These are phyloP conservation scores for Chamaenerion angustifolium DNA, from an alignment of 345 rosid species.

Conservation along the genomic window DNA sequence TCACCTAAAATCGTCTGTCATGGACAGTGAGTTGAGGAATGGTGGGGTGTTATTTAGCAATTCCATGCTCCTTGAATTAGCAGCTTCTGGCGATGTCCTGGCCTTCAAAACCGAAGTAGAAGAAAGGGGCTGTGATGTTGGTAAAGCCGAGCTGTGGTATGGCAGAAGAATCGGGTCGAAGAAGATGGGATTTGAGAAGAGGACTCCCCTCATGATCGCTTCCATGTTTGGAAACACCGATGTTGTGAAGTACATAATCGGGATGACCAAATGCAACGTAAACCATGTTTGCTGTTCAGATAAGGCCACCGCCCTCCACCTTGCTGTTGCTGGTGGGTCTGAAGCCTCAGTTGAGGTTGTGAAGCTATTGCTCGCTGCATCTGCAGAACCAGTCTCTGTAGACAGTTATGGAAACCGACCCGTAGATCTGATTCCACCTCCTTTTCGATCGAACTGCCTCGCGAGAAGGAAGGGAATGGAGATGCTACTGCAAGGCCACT, in stretches of 20 bases:
- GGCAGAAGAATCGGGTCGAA: constrained; percentile 56
- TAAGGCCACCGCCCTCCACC: constrained; percentile 83
- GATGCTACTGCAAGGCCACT: constrained; percentile 34
- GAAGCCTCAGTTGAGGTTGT: constrained; percentile 35
- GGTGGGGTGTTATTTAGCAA: constrained; percentile 10
- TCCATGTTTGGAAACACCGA: constrained; percentile 59
- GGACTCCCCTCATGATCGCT: constrained; percentile 82
- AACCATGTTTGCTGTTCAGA: constrained; percentile 57
- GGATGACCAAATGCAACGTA: constrained; percentile 34
- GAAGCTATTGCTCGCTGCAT: constrained; percentile 53
- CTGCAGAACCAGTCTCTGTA: constrained; percentile 35
- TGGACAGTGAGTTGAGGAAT: constrained; percentile 36
- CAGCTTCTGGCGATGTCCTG: constrained; percentile 50
- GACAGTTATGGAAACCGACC: constrained; percentile 69
- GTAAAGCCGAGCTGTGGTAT: constrained; percentile 58
- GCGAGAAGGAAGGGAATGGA: constrained; percentile 45
- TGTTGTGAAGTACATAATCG: constrained; percentile 46
- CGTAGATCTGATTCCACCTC: constrained; percentile 30
- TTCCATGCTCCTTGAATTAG: constrained; percentile 62
- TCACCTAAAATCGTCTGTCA: constrained; percentile 12
- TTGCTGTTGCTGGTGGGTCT: constrained; percentile 73
- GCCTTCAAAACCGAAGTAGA: constrained; percentile 45
- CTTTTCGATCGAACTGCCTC: constrained; percentile 17
- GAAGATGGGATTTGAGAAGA: constrained; percentile 76
- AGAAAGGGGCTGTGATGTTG: constrained; percentile 31